Evolutionary conservation across 2,329 filamentous ascomycete species (phyloP).

Genomic region (Fonsecaea monophora): DNA sequence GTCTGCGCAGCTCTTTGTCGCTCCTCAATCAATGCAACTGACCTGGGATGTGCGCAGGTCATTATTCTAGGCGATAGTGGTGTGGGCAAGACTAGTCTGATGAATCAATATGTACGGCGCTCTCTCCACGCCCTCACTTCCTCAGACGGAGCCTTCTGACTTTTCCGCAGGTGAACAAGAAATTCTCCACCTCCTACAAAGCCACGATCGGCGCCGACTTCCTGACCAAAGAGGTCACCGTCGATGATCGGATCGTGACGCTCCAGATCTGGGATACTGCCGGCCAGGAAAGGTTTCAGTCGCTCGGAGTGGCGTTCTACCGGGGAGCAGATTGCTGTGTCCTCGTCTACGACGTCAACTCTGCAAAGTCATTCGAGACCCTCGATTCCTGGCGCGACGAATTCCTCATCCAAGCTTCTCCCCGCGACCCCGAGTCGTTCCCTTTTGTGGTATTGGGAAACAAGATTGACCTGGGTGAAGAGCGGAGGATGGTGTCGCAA

Average conservation of each 20-base stretch:
- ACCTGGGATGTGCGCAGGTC: constrained; percentile 65
- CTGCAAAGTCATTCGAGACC: constrained; percentile 98
- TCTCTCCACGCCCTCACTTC: constrained; percentile 8
- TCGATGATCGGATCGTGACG: constrained; percentile 95
- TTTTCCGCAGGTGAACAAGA: constrained; percentile 90
- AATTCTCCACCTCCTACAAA: constrained; percentile 99
- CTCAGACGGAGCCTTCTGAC: constrained; percentile 8
- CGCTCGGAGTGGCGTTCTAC: constrained; percentile 96
- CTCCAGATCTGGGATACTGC: constrained; percentile 99
- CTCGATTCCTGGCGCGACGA: constrained; percentile 98
- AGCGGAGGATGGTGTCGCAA: constrained; percentile 93
- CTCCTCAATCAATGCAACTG: constrained; percentile 22
- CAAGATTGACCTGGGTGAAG: constrained; percentile 99
- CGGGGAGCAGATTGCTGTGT: constrained; percentile 97
- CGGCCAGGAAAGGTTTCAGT: constrained; percentile 96
- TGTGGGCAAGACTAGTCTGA: constrained; percentile 98
- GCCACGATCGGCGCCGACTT: constrained; percentile 99
- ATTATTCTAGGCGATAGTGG: constrained; percentile 99
- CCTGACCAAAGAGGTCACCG: constrained; percentile 94
- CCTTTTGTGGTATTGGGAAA: constrained; percentile 98
- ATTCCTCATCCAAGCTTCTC: constrained; percentile 95
- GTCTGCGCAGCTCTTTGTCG: constrained; percentile 34
- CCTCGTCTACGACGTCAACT: constrained; percentile 97
- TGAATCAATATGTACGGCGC: constrained; percentile 98
- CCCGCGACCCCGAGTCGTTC: constrained; percentile 95